Percentiles rank a stretch among this genome's conserved stretches.
phyloP scores from a whole-genome alignment of 2,329 filamentous ascomycete genomes.

The Aspergillus udagawae region DNA sequence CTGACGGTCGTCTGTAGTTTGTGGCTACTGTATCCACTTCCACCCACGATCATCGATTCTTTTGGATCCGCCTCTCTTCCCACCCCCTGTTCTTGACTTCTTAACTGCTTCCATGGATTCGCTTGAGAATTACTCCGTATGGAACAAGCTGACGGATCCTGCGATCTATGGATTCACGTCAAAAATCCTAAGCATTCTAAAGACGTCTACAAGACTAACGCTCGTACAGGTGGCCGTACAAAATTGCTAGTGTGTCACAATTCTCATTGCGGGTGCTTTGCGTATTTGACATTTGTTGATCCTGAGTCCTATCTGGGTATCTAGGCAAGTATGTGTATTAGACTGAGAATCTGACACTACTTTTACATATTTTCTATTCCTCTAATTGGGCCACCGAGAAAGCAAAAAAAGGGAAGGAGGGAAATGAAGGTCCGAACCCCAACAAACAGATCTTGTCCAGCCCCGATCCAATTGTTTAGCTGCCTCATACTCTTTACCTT shows the following conservation, averaged over 20 bases:
- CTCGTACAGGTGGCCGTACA: background rate
- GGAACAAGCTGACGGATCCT: constrained; percentile 15
- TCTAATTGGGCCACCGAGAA: background rate
- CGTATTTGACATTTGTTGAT: background rate
- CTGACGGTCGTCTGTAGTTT: constrained; percentile 19
- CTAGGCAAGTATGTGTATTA: background rate
- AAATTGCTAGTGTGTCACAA: background rate
- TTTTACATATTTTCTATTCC: background rate
- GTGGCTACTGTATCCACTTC: constrained; percentile 20
- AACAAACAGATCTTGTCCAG: constrained; percentile 16
- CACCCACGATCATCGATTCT: constrained; percentile 22
- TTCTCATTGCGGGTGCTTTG: background rate
- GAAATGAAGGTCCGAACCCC: constrained; percentile 11
- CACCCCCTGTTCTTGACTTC: constrained; percentile 12
- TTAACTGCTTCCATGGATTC: constrained; percentile 14
- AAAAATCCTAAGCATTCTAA: background rate
- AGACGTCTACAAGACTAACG: background rate
- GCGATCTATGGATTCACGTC: background rate
- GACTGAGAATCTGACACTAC: background rate
- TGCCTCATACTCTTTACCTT: constrained; percentile 20
- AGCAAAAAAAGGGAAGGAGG: background rate
- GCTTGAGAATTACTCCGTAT: background rate
- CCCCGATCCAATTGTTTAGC: constrained; percentile 19
- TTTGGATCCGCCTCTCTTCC: constrained; percentile 2
- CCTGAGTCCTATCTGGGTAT: background rate